phyloP scores from a whole-genome alignment of 2,329 filamentous ascomycete species.

The Ophiocordyceps camponoti-floridani region DNA sequence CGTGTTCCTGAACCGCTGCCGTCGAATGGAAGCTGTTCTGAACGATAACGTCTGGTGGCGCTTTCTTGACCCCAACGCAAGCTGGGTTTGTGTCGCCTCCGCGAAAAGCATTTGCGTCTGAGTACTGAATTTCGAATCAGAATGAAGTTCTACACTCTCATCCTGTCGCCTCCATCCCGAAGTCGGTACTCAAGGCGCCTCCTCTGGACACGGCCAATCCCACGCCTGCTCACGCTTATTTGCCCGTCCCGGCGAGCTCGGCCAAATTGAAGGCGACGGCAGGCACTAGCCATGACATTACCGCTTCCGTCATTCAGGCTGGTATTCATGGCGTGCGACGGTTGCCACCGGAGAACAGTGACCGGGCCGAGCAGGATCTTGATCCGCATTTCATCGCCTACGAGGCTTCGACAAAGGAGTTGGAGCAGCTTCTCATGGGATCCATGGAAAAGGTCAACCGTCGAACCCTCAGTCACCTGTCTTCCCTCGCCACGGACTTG shows the following conservation, averaged over 20 bases:
- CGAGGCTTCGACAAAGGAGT: slow-evolving; percentile 77
- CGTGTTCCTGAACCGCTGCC: slow-evolving; percentile 86
- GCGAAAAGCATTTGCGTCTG: neutral
- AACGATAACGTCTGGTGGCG: slow-evolving; percentile 96
- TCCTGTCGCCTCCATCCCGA: slow-evolving; percentile 79
- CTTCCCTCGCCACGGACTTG: slow-evolving; percentile 68
- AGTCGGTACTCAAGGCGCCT: slow-evolving; percentile 88
- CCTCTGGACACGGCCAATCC: slow-evolving; percentile 90
- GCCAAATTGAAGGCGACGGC: slow-evolving; percentile 59
- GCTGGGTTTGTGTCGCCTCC: slow-evolving; percentile 48
- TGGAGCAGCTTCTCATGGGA: slow-evolving; percentile 74
- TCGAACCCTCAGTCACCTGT: slow-evolving; percentile 70
- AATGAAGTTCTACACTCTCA: slow-evolving; percentile 89
- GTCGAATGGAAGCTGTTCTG: slow-evolving; percentile 78
- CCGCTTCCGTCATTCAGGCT: slow-evolving; percentile 17
- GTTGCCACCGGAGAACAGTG: slow-evolving; percentile 64
- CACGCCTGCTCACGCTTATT: slow-evolving; percentile 65
- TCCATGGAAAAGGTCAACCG: slow-evolving; percentile 96
- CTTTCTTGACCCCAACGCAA: slow-evolving; percentile 93
- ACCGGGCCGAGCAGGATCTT: slow-evolving; percentile 71
- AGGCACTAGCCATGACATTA: slow-evolving; percentile 16
- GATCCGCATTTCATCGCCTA: slow-evolving; percentile 94
- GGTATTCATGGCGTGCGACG: slow-evolving; percentile 49
- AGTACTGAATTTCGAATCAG: slow-evolving; percentile 24
- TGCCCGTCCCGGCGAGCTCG: slow-evolving; percentile 70